A percentile compares a stretch with the other conserved stretches of the same genome.
These are phyloP conservation scores for Trichoderma atroviride DNA, from an alignment of 2,329 filamentous ascomycete species.

Conservation along the genomic window DNA sequence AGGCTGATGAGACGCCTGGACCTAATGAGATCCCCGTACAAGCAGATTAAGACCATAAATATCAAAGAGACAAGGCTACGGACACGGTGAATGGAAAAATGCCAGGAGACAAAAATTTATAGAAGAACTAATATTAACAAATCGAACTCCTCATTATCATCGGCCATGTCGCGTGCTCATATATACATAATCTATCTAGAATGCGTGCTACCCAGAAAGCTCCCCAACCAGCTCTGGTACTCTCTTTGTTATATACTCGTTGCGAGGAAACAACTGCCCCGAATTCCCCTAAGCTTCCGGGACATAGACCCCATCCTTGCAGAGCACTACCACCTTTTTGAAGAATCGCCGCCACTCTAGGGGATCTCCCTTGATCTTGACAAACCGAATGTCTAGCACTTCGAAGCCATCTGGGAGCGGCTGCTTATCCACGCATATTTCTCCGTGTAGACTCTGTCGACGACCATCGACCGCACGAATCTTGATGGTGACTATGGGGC, in stretches of 20 bases:
- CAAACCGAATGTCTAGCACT: conserved; percentile 82
- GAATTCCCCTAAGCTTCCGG: conserved; percentile 43
- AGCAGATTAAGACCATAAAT: conserved; percentile 32
- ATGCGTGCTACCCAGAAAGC: conserved; percentile 13
- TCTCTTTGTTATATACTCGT: conserved; percentile 1
- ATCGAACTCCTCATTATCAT: background rate
- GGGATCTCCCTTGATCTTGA: conserved; percentile 94
- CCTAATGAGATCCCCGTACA: conserved; percentile 37
- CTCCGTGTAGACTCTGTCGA: conserved; percentile 72
- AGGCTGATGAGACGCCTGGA: conserved; percentile 39
- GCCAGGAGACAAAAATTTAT: background rate
- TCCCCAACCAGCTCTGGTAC: background rate
- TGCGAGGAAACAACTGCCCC: conserved; percentile 29
- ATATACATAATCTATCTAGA: conserved; percentile 1
- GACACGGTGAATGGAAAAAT: background rate
- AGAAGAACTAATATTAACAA: background rate
- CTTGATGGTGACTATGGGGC: conserved; percentile 65
- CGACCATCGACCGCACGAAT: conserved; percentile 75
- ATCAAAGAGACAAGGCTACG: background rate
- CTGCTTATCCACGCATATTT: conserved; percentile 72
- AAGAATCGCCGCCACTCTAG: conserved; percentile 96
- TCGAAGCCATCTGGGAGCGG: conserved; percentile 59
- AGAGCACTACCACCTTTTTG: conserved; percentile 88
- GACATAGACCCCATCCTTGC: conserved; percentile 78
- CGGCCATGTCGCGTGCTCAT: background rate